Evolutionary conservation across 805 yeast genomes (phyloP).

Genomic region (Kazachstania africana): DNA sequence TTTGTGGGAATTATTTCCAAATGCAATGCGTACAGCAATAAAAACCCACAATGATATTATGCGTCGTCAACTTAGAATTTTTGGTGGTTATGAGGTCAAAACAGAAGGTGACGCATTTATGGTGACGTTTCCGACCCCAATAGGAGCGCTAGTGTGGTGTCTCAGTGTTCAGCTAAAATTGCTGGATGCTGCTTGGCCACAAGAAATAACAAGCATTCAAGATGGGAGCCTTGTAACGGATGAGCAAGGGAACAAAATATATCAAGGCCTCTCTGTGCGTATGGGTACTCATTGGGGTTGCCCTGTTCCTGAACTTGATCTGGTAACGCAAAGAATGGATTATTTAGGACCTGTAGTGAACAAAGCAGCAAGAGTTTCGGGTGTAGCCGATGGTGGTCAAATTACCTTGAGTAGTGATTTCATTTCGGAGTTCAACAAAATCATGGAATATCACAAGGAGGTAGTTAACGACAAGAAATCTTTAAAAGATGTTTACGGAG

Average conservation of each 20-base stretch:
- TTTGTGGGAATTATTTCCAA: constrained; percentile 86
- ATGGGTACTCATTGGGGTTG: constrained; percentile 99
- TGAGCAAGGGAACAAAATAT: constrained; percentile 43
- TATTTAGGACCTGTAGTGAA: constrained; percentile 98
- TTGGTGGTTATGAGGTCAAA: constrained; percentile 96
- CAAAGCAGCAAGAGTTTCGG: constrained; percentile 83
- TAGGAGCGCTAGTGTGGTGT: constrained; percentile 89
- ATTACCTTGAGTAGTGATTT: constrained; percentile 79
- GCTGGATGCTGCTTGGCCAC: constrained; percentile 88
- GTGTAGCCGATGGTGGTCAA: constrained; percentile 98
- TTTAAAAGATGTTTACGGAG: constrained; percentile 33
- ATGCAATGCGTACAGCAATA: constrained; percentile 93
- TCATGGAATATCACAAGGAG: constrained; percentile 32
- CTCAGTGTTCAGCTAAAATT: constrained; percentile 80
- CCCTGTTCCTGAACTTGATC: constrained; percentile 91
- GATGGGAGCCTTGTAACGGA: constrained; percentile 79
- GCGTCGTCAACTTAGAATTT: constrained; percentile 85
- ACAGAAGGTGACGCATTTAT: constrained; percentile 99
- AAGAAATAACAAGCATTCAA: constrained; percentile 71
- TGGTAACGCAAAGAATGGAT: constrained; percentile 95
- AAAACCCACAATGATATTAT: constrained; percentile 86
- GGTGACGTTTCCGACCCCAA: constrained; percentile 91
- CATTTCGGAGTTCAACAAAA: constrained; percentile 53
- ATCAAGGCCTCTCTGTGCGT: constrained; percentile 84
- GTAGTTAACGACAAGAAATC: constrained; percentile 19